A percentile compares a stretch with the other conserved stretches of the same genome.
Evolutionary conservation across 2,329 filamentous ascomycete species (phyloP).

Genomic region (Ceratocystis huliohia): DNA sequence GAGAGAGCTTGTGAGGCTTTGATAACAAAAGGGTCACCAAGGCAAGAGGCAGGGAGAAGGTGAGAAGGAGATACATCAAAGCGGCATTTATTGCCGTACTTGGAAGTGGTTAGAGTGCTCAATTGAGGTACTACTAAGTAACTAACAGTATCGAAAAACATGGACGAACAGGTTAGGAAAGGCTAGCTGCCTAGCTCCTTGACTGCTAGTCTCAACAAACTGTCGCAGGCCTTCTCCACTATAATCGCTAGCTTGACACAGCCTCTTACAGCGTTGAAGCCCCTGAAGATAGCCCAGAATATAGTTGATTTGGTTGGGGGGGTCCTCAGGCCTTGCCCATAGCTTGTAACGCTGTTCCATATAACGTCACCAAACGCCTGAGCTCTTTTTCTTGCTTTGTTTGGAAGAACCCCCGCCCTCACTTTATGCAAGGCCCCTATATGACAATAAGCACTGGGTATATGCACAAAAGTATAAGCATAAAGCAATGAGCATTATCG

Average conservation of each 20-base stretch:
- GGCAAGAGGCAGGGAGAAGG: background rate
- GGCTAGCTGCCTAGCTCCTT: background rate
- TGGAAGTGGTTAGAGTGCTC: background rate
- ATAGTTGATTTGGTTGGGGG: background rate
- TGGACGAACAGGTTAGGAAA: background rate
- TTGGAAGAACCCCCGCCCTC: background rate
- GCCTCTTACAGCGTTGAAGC: background rate
- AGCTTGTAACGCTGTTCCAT: background rate
- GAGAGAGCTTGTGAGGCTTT: background rate
- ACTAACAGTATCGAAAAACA: no score
- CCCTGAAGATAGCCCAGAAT: background rate
- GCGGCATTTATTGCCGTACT: background rate
- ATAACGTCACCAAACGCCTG: slow-evolving; percentile 4
- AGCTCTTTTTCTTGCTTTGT: background rate
- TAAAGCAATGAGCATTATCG: background rate
- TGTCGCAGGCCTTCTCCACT: background rate
- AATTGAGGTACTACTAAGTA: background rate
- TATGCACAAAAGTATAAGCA: background rate
- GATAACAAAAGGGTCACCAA: background rate
- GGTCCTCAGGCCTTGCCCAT: background rate
- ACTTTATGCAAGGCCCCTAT: background rate
- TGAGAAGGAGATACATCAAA: background rate
- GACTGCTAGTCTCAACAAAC: background rate
- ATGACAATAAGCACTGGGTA: background rate
- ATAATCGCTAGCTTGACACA: background rate